Percentiles rank a stretch among this genome's conserved stretches.
phyloP scores from a whole-genome alignment of 2,329 filamentous ascomycete species.

The Fusarium chlamydosporum region DNA sequence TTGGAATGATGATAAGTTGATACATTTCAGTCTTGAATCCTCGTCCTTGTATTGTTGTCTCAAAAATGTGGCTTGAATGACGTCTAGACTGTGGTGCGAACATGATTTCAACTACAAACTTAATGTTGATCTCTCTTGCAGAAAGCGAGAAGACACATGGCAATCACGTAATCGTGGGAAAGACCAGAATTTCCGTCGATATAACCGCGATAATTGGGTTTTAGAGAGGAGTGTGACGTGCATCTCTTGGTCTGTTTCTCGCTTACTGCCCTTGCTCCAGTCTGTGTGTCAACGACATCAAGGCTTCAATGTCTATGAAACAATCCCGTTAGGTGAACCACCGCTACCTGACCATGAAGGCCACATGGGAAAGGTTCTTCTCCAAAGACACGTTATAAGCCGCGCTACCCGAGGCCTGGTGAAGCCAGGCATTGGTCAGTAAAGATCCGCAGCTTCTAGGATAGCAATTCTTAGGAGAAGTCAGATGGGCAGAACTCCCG shows the following conservation, averaged over 20 bases:
- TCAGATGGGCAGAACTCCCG: neutral
- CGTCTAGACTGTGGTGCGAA: too few relatives aligned
- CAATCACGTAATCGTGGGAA: neutral
- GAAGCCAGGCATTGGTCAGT: neutral
- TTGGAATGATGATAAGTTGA: neutral
- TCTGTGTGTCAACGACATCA: conserved; percentile 10
- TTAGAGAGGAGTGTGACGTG: neutral
- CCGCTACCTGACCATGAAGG: neutral
- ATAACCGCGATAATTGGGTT: neutral
- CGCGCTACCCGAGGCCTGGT: neutral
- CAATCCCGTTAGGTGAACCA: conserved; percentile 1
- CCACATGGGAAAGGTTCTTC: neutral
- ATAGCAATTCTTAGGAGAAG: neutral
- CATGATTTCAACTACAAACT: neutral
- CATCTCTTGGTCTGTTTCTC: neutral
- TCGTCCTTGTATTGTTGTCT: neutral
- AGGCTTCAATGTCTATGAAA: conserved; percentile 5
- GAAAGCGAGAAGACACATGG: neutral
- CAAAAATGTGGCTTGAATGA: too few relatives aligned
- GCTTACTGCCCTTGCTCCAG: conserved; percentile 2
- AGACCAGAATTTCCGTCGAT: neutral
- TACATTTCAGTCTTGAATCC: neutral
- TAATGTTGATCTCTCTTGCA: too few relatives aligned
- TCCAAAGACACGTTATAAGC: too few relatives aligned
- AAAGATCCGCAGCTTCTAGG: neutral